Base-by-base conservation (phyloP, 129 eudicot species). In the Sambucus nigra region DNA sequence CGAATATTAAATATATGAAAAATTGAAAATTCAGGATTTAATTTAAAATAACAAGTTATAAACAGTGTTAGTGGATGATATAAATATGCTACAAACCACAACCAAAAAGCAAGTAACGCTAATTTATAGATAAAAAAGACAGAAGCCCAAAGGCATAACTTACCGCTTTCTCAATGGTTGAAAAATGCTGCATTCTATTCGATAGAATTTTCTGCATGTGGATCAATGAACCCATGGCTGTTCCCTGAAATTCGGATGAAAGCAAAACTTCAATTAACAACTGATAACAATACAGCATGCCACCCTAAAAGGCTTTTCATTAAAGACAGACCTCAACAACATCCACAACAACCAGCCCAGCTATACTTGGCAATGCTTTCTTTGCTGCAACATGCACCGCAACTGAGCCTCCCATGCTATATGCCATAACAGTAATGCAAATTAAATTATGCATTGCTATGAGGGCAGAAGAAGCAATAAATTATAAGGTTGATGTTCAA, bases 361-460 rank as follows among this genome's bases (percentile, higher is more conserved):
- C 80, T 67, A 92, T 69, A 70, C 72, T 92, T 53, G 87, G 80
- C 38, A 92, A 59, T 63, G 60, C 72, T 76, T 76, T 86, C 80
- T 72, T 92, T 17, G 99, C 91, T 58, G 99, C 99, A 66, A 92
- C 82, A 75, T 86, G 94, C 17, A 92, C 80, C n/a, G 94, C 98
- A 68, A 89, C 76, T 12, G 98, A 76, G 39, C 98, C 98, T 56
- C 98, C 98, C 98, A 89, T 81, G 76, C 98, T 89, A 72, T 68
- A 67, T 39, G 23, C 26, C 31, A 50, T 58, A 8, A 26, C 57
- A 40, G 26, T 25, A 47, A 53, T 16, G 47, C 21, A 26, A 41
- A 40, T 25, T 68, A 24, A 55, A 53, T 5, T 17, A 53, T 53
- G 1, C 9, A 28, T 28, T 7, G 28, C 28, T 47, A 19, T 18